These are phyloP conservation scores for Cutaneotrichosporon curvatum DNA, from an alignment of 1,284 basidiomycete species.

Conservation along the genomic window DNA sequence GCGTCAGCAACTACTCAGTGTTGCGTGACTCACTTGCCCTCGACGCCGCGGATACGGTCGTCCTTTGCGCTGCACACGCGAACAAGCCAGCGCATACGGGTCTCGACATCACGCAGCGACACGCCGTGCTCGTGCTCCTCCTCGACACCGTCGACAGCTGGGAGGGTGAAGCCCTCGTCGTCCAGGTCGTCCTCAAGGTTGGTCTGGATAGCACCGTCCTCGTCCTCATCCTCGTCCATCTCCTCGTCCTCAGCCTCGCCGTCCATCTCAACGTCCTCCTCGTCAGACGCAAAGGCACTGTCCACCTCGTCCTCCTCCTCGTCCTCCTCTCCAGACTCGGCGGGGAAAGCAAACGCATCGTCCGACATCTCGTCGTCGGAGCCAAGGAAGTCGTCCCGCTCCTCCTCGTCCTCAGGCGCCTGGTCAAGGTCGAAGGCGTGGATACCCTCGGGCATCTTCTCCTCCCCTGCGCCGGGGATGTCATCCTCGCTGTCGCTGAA, in stretches of 20 bases:
- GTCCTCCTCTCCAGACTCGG: conserved; percentile 34
- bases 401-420: conserved; percentile 35
- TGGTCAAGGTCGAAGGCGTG: conserved; percentile 46
- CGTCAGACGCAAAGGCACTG: conserved; percentile 40
- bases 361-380: conserved; percentile 49
- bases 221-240: conserved; percentile 37
- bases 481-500: conserved; percentile 56
- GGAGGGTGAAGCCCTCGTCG: conserved; percentile 66
- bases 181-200: conserved; percentile 54
- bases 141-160: conserved; percentile 72
- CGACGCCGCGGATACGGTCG: conserved; percentile 53
- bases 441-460: conserved; percentile 38
- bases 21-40: conserved; percentile 51
- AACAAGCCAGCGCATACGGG: conserved; percentile 81
- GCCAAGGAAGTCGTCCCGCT: conserved; percentile 46
- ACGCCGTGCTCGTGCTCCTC: conserved; percentile 64
- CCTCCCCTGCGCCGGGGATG: conserved; percentile 40
- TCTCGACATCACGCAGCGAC: conserved; percentile 74
- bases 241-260: conserved; percentile 28
- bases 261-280: conserved; percentile 22
- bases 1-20: background rate
- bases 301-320: conserved; percentile 51
- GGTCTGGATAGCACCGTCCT: conserved; percentile 47
- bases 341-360: conserved; percentile 46
- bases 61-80: conserved; percentile 63